Evolutionary conservation across 208 protist species (phyloP), one percentile per base, ranked within the genome.

Genomic region (Jaenimonas drosophilae): DNA sequence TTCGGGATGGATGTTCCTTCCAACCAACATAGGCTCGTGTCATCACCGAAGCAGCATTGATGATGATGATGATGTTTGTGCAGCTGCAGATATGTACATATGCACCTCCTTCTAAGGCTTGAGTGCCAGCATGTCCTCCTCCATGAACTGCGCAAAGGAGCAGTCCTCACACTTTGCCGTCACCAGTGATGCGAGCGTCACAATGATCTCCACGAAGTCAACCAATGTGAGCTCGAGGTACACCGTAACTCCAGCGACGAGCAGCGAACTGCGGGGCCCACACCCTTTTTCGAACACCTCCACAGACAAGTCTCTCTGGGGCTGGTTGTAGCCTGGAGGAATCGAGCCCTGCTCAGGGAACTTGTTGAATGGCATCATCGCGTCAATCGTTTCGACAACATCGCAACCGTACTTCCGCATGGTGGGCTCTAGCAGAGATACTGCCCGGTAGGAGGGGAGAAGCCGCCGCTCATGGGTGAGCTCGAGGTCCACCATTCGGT

Each of bases 161-260:
- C 14, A 39, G 30, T 21, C 43, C 19, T 59, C 46, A 4, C 42
- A 37, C 21, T 45, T n/a, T 6, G 50, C 16, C 2, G 26, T 47
- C 1, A 61, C 17, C 19, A 63, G 34, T 20, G 59, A 42, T 2
- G 64, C 45, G 11, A 79, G 33, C 0, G 34, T 49, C 27, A 83
- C 70, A 2, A 92, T 12, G 1, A 68, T 65, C 49, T 92, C 84
- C 12, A 85, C 61, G 55, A 88, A 92, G 47, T 92, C 84, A 25
- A 83, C 73, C 37, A 92, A 63, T 4, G 68, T 75, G 17, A 88
- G 61, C 28, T 62, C 46, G 9, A 57, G 45, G 2, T 74, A 52
- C 12, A 60, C 62, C 12, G 62, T 44, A 0, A 76, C 64, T 7
- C 55, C 43, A 3, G 51, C 49, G 12, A 68, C 59, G 16, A 49